Evolutionary conservation across 1,139 yeast species (phyloP).

Genomic region (Scheffersomyces cryptocercus): DNA sequence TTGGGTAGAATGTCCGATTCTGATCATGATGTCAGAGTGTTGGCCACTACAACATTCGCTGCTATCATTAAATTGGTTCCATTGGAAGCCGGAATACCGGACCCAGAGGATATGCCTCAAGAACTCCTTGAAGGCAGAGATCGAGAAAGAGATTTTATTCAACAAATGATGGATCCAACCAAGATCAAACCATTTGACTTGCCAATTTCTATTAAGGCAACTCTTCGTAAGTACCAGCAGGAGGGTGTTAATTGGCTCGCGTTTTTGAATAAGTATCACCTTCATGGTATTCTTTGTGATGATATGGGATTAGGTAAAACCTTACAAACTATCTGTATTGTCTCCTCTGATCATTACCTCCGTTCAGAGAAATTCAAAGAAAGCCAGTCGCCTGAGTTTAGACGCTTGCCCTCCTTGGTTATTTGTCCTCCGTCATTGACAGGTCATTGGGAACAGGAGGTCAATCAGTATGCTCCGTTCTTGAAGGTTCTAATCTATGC

Average conservation of each 20-base stretch:
- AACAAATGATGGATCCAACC: slow-evolving; percentile 98
- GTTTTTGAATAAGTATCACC: slow-evolving; percentile 87
- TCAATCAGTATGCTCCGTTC: slow-evolving; percentile 87
- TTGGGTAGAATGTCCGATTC: slow-evolving; percentile 98
- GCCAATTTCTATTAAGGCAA: slow-evolving; percentile 91
- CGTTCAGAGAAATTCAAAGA: slow-evolving; percentile 68
- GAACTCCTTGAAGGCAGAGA: slow-evolving; percentile 87
- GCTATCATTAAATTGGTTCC: slow-evolving; percentile 94
- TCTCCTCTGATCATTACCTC: slow-evolving; percentile 91
- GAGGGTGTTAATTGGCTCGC: slow-evolving; percentile 99
- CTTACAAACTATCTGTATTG: slow-evolving; percentile 93
- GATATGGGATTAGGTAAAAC: slow-evolving; percentile 99
- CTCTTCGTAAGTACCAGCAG: slow-evolving; percentile 92
- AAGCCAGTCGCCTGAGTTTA: slow-evolving; percentile 64
- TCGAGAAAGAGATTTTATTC: slow-evolving; percentile 89
- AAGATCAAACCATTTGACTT: slow-evolving; percentile 84
- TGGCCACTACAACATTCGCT: slow-evolving; percentile 97
- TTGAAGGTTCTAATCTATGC: slow-evolving; percentile 83
- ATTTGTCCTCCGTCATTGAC: slow-evolving; percentile 97
- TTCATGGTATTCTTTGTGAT: slow-evolving; percentile 96
- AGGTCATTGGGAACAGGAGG: slow-evolving; percentile 98
- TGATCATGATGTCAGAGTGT: slow-evolving; percentile 80
- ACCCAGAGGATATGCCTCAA: slow-evolving; percentile 89
- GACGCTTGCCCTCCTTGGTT: slow-evolving; percentile 80
- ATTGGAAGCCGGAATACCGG: slow-evolving; percentile 95